These are phyloP conservation scores for Didymella segeticola DNA, from an alignment of 2,329 filamentous ascomycete genomes.

Conservation along the genomic window DNA sequence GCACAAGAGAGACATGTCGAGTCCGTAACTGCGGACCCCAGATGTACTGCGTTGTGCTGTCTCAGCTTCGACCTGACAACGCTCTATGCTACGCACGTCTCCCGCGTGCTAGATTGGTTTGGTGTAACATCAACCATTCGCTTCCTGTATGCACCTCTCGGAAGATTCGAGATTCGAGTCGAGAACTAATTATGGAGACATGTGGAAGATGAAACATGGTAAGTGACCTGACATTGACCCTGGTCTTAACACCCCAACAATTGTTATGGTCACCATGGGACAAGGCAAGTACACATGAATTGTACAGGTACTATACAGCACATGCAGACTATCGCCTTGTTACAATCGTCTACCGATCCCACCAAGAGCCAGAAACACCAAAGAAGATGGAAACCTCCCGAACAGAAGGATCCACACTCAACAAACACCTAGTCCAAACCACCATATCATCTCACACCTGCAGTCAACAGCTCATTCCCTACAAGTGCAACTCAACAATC, in stretches of 20 bases:
- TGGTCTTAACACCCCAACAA: background rate
- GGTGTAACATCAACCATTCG: constrained; percentile 1
- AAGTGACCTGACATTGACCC: background rate
- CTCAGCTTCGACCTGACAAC: constrained; percentile 17
- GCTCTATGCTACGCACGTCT: background rate
- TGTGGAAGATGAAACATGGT: background rate
- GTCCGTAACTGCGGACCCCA: constrained; percentile 6
- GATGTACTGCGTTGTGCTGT: constrained; percentile 19
- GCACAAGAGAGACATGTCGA: constrained; percentile 23
- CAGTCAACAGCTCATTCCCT: constrained; percentile 2
- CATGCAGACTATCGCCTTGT: background rate
- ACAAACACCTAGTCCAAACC: background rate
- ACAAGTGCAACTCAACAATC: constrained; percentile 16
- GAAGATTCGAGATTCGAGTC: background rate
- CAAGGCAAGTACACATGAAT: background rate
- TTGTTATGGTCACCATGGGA: background rate
- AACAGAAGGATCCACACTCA: background rate
- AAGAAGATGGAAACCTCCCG: background rate
- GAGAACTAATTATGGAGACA: background rate
- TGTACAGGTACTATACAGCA: background rate
- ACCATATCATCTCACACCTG: background rate
- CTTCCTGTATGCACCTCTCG: background rate
- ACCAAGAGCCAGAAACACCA: background rate
- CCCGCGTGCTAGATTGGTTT: background rate
- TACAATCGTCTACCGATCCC: background rate